These are phyloP conservation scores for Emergomyces orientalis DNA, from an alignment of 2,329 filamentous ascomycete genomes.

Conservation along the genomic window DNA sequence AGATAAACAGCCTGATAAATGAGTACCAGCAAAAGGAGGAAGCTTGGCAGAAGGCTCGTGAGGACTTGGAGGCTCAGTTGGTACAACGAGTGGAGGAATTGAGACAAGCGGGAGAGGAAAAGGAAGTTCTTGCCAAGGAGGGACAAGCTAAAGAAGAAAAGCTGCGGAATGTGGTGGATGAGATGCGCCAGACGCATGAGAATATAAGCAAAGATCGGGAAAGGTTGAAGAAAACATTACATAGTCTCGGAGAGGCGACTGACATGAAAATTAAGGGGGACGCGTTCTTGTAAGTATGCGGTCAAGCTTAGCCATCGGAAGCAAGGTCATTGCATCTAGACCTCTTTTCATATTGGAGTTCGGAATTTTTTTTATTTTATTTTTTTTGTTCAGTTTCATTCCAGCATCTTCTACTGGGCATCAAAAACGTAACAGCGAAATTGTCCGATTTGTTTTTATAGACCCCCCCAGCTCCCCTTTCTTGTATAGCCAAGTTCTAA, in stretches of 20 bases:
- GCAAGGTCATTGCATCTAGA: conserved; percentile 10
- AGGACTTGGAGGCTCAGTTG: conserved; percentile 28
- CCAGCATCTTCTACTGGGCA: background rate
- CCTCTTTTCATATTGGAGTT: conserved; percentile 13
- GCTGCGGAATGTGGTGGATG: conserved; percentile 34
- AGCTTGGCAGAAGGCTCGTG: conserved; percentile 26
- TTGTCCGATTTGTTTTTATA: conserved; percentile 7
- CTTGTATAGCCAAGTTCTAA: conserved; percentile 36
- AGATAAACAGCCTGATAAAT: conserved; percentile 21
- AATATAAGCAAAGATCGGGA: conserved; percentile 44
- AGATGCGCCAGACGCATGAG: conserved; percentile 41
- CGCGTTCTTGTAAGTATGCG: conserved; percentile 42
- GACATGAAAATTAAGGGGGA: conserved; percentile 43
- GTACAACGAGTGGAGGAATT: conserved; percentile 37
- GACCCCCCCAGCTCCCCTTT: background rate
- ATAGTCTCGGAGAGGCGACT: conserved; percentile 43
- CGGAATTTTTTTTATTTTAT: conserved; percentile 10
- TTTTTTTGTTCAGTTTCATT: conserved; percentile 14
- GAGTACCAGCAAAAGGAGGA: conserved; percentile 26
- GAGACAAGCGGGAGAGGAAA: conserved; percentile 29
- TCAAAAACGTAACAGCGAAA: background rate
- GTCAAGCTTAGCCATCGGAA: conserved; percentile 4
- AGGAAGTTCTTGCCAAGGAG: conserved; percentile 27
- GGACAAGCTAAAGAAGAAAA: conserved; percentile 39
- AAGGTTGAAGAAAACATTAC: conserved; percentile 42